Base-by-base conservation (phyloP, 441 rosid species). In the Populus hybrid region DNA sequence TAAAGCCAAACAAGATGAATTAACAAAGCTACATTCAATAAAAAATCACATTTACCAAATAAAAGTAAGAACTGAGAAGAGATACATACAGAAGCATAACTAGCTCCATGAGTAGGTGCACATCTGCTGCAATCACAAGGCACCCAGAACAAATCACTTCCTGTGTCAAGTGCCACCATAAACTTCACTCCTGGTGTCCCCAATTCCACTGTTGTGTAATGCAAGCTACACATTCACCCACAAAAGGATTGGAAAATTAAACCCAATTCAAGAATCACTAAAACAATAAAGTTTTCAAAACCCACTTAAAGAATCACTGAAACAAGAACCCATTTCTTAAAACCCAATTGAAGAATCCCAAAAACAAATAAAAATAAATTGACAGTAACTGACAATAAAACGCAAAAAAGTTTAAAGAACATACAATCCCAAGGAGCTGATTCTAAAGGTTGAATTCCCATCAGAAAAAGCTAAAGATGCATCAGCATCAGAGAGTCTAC, bases 131-230 rank as follows among this genome's bases (percentile, higher is more conserved):
- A 90, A 70, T 93, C 92, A 82, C 98, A 91, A 26, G 98, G 98
- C 42, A 95, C 96, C 97, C 99, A 93, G 72, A 91, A 93, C 79
- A 95, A 87, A 78, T 92, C 95, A 72, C 99, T 93, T 24, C 98
- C 94, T 0, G 97, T 88, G 77, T 91, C 99, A 24, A 90, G 92
- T 6, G 98, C 98, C 90, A 89, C 97, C 91, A 91, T 85, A 78
- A 95, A 93, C 86, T 91, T 92, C 88, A 87, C 75, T 68, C 95
- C 95, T 9, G 93, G 99, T 40, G 92, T 89, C 73, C 98, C 97
- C 82, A 93, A 78, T 83, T 90, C 87, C 82, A 93, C 94, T 75
- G 94, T 93, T 71, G 95, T 88, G 83, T 92, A 93, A 85, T 93
- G 98, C 86, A 95, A 87, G 81, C 97, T 95, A 78, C 68, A 78